Percentiles rank a stretch among this genome's conserved stretches.
phyloP scores from a whole-genome alignment of 805 yeast species.

The Brettanomyces naardenensis region DNA sequence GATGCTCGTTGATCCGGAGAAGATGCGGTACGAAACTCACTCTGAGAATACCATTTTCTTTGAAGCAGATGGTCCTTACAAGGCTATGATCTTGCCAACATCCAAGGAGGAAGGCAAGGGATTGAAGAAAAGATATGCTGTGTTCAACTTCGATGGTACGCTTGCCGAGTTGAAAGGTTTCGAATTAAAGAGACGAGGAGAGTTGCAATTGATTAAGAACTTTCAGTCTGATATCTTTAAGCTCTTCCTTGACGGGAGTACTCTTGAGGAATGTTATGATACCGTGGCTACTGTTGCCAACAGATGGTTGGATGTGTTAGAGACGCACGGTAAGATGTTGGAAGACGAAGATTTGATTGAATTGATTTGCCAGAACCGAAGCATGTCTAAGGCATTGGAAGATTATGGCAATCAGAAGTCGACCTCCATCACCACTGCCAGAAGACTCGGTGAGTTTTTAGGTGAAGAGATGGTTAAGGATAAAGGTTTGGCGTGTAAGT shows the following conservation, averaged over 20 bases:
- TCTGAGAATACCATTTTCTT: slow-evolving; percentile 94
- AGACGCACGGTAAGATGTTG: slow-evolving; percentile 74
- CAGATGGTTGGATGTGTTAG: slow-evolving; percentile 91
- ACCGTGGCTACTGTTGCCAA: slow-evolving; percentile 92
- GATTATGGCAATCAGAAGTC: slow-evolving; percentile 91
- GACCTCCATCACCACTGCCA: slow-evolving; percentile 93
- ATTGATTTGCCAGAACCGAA: slow-evolving; percentile 90
- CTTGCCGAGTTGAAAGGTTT: slow-evolving; percentile 95
- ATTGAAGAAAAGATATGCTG: slow-evolving; percentile 93
- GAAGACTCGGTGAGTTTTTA: slow-evolving; percentile 84
- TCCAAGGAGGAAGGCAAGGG: slow-evolving; percentile 98
- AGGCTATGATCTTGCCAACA: slow-evolving; percentile 95
- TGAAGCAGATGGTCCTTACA: slow-evolving; percentile 98
- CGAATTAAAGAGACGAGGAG: slow-evolving; percentile 95
- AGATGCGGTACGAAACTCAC: slow-evolving; percentile 61
- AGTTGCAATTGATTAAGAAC: slow-evolving; percentile 82
- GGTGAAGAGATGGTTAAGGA: slow-evolving; percentile 97
- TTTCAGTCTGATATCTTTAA: slow-evolving; percentile 94
- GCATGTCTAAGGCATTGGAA: slow-evolving; percentile 85
- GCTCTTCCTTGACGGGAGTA: slow-evolving; percentile 77
- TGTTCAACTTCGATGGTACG: slow-evolving; percentile 89
- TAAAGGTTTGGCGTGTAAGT: slow-evolving; percentile 92
- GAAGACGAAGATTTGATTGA: slow-evolving; percentile 93
- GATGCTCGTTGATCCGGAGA: slow-evolving; percentile 63
- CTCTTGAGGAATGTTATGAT: slow-evolving; percentile 71